phyloP scores from a whole-genome alignment of 768 basidiomycete genomes.

The Nevesoporus exiguus region DNA sequence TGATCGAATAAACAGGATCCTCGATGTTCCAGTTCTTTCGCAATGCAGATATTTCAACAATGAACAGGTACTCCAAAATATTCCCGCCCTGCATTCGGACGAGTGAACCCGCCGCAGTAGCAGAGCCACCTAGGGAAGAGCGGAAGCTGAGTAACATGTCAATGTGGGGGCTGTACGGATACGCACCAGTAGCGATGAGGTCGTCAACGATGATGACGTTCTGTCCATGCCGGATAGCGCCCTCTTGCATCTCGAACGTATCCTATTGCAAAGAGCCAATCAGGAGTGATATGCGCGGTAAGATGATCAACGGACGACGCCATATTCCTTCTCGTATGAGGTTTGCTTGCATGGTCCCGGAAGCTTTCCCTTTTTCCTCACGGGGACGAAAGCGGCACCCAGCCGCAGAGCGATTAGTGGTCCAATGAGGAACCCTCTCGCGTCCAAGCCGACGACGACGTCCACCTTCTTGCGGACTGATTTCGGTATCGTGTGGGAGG shows the following conservation, averaged over 20 bases:
- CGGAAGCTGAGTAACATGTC: conserved; percentile 5
- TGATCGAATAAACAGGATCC: conserved; percentile 85
- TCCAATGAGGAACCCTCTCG: conserved; percentile 92
- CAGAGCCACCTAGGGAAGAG: conserved; percentile 72
- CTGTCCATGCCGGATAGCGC: conserved; percentile 78
- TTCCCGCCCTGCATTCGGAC: conserved; percentile 79
- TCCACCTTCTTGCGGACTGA: conserved; percentile 71
- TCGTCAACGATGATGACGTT: conserved; percentile 90
- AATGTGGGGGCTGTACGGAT: not conserved
- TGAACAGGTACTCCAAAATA: conserved; percentile 90
- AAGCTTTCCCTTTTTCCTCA: conserved; percentile 92
- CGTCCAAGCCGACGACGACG: conserved; percentile 92
- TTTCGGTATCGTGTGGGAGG: conserved; percentile 66
- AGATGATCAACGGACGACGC: conserved; percentile 49
- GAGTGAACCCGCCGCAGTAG: conserved; percentile 87
- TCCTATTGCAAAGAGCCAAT: conserved; percentile 50
- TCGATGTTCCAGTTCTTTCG: conserved; percentile 66
- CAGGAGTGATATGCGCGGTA: not conserved
- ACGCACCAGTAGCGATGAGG: conserved; percentile 88
- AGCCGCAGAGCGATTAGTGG: conserved; percentile 88
- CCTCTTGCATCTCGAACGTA: conserved; percentile 92
- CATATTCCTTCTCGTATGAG: conserved; percentile 91
- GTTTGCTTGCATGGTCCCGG: conserved; percentile 78
- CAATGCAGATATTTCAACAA: conserved; percentile 78
- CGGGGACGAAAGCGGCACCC: conserved; percentile 93